Base-by-base conservation (phyloP, 306 rosid species). In the Prosopis cineraria region DNA sequence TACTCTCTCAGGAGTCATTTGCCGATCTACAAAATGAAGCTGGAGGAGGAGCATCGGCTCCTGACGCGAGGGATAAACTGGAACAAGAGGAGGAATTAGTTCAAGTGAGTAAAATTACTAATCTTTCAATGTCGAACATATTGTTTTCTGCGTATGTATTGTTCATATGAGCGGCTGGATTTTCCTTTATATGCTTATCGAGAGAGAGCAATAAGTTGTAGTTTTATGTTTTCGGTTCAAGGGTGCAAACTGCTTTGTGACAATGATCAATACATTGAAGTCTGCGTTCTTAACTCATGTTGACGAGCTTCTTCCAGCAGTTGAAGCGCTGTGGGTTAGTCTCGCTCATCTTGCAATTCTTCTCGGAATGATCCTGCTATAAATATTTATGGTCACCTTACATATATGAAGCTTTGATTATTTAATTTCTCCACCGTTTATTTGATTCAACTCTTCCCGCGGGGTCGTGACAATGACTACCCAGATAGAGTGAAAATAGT, bases 321-420 rank as follows among this genome's bases (percentile, higher is more conserved):
- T 74, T 58, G 71, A 29, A 40, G 9, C 10, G 43, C 66, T 53
- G 45, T 70, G 68, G 78, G 81, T 79, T n/a, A 62, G 78, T 81
- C 62, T 24, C 39, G 59, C 47, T 62, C 58, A 45, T 39, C 59
- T 63, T 7, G 40, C n/a, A 7, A 7, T 9, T 29, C 70, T 34
- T 34, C 37, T 34, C 5, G 3, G 43, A 25, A 63, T 16, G 27
- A 14, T 30, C 11, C 1, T 22, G 30, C 4, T 20, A 52, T 9
- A 20, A 27, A 59, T 60, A 30, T 30, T 30, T 40, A 53, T 20
- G 7, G n/a, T 16, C 11, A 30, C 30, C 40, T 17, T 31, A 7
- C 40, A 62, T 24, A 5, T 12, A 11, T 13, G 37, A 62, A 62
- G 9, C 20, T 8, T 0, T 17, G 40, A 30, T 62, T 62, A 20